These are phyloP conservation scores for Colletotrichum viniferum DNA, from an alignment of 2,329 filamentous ascomycete species.

Conservation along the genomic window DNA sequence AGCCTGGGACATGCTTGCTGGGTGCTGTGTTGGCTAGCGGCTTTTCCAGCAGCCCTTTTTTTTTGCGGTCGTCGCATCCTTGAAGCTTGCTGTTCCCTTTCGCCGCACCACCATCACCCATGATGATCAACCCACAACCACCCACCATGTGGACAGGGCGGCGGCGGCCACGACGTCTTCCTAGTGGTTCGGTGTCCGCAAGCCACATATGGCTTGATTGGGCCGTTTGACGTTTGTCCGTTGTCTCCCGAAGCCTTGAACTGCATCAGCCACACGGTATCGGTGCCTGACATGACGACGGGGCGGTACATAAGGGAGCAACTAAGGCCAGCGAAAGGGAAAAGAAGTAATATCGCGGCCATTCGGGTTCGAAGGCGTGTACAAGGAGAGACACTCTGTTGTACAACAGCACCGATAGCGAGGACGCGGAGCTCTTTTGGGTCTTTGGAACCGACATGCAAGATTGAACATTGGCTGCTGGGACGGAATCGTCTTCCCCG, in stretches of 20 bases:
- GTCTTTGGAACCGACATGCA: neutral
- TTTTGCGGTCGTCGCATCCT: neutral
- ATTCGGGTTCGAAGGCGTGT: neutral
- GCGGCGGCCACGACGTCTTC: neutral
- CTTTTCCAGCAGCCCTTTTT: neutral
- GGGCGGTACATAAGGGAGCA: neutral
- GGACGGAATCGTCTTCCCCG: neutral
- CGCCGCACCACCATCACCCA: slow-evolving; percentile 8
- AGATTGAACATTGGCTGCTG: neutral
- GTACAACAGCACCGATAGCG: neutral
- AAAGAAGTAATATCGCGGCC: neutral
- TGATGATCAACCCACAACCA: neutral
- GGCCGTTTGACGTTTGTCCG: neutral
- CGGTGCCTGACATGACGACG: slow-evolving; percentile 17
- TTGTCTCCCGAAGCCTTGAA: slow-evolving; percentile 2
- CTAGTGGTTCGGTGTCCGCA: neutral
- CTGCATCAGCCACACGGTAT: neutral
- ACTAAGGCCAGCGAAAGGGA: neutral
- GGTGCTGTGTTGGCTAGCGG: slow-evolving; percentile 20
- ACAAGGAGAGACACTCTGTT: neutral
- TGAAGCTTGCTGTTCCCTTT: neutral
- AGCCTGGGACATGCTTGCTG: slow-evolving; percentile 20
- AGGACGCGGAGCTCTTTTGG: neutral
- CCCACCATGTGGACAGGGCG: neutral
- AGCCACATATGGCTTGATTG: slow-evolving; percentile 13